Conservation (phyloP, 805 yeast species). For the Saturnispora besseyi region DNA sequence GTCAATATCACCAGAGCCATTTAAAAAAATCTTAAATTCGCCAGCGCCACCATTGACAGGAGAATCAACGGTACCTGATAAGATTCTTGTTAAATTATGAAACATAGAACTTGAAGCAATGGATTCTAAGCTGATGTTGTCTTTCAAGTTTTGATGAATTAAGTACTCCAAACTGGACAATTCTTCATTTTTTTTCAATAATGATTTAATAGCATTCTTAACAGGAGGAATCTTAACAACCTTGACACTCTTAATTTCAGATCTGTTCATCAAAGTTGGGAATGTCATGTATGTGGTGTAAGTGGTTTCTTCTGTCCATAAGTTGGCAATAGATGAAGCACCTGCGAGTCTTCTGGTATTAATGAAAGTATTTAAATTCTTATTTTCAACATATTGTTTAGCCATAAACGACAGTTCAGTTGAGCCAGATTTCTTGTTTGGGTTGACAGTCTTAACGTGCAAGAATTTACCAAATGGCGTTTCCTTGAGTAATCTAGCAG, state of each 20-base stretch:
- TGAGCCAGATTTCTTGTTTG: constrained; percentile 39
- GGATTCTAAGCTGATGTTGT: constrained; percentile 24
- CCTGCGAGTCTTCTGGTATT: constrained; percentile 67
- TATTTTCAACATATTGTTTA: constrained; percentile 65
- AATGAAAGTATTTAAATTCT: constrained; percentile 61
- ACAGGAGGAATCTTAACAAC: constrained; percentile 66
- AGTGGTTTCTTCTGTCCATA: constrained; percentile 85
- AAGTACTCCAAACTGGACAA: constrained; percentile 57
- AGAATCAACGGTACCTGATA: constrained; percentile 82
- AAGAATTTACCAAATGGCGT: constrained; percentile 65
- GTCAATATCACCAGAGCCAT: constrained; percentile 7
- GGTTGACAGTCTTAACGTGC: constrained; percentile 64
- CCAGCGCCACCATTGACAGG: constrained; percentile 93
- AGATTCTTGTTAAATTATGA: constrained; percentile 57
- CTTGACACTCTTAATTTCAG: constrained; percentile 48
- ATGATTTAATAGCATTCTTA: constrained; percentile 66
- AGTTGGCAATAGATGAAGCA: constrained; percentile 56
- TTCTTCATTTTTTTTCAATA: constrained; percentile 63
- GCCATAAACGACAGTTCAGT: constrained; percentile 50
- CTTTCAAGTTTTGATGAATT: constrained; percentile 35
- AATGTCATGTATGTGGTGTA: constrained; percentile 67
- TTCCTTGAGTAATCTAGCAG: constrained; percentile 37
- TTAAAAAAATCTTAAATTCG: constrained; percentile 63
- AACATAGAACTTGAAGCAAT: constrained; percentile 34
- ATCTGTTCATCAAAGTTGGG: constrained; percentile 83